Conservation (phyloP, 805 yeast species). For the Jamesozyma jinghongensis region DNA sequence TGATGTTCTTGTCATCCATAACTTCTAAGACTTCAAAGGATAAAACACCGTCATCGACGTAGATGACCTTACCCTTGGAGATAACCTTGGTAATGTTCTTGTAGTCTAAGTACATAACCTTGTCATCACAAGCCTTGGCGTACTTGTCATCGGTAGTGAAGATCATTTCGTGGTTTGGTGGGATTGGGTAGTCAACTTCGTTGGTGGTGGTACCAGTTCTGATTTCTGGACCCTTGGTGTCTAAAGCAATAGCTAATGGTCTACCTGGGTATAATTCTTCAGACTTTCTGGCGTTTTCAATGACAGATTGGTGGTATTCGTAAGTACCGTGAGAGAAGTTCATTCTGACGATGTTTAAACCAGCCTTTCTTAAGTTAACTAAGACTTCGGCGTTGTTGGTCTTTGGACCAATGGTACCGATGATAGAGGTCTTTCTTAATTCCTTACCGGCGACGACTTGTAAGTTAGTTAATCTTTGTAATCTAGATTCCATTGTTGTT, state of each 20-base stretch:
- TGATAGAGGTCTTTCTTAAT: constrained; percentile 90
- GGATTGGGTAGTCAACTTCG: constrained; percentile 73
- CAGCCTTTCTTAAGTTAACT: constrained; percentile 88
- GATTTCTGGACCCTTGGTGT: constrained; percentile 99
- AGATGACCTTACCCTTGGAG: constrained; percentile 78
- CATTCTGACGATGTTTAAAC: constrained; percentile 96
- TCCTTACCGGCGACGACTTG: constrained; percentile 71
- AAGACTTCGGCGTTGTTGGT: constrained; percentile 83
- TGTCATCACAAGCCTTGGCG: constrained; percentile 63
- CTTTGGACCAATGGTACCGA: constrained; percentile 98
- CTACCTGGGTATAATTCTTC: constrained; percentile 87
- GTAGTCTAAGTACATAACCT: constrained; percentile 85
- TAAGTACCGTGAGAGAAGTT: constrained; percentile 98
- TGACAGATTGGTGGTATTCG: constrained; percentile 94
- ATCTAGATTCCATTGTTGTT: constrained; percentile 33
- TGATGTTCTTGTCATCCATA: constrained; percentile 69
- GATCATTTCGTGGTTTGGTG: constrained; percentile 80
- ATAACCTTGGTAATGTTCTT: constrained; percentile 94
- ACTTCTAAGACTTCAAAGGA: constrained; percentile 88
- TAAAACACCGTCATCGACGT: constrained; percentile 95
- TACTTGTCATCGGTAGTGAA: constrained; percentile 85
- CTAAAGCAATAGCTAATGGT: constrained; percentile 96
- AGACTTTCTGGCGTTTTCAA: constrained; percentile 93
- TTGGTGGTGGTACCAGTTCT: constrained; percentile 93
- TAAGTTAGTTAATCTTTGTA: constrained; percentile 78